Base-by-base conservation (phyloP, 2,329 filamentous ascomycete species). In the Macrophomina tecta region DNA sequence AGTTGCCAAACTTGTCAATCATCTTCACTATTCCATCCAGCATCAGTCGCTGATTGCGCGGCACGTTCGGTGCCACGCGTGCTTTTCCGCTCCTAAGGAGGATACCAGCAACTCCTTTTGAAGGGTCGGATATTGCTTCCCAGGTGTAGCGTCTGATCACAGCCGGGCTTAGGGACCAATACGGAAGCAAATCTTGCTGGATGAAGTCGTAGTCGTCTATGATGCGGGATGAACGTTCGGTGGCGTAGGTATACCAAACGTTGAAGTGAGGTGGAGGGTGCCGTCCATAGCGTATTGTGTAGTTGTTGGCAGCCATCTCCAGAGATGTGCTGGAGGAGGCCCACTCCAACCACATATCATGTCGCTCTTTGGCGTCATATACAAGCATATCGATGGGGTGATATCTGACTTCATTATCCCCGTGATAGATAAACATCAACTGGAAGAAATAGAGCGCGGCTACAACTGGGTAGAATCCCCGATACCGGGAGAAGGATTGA, bases 181-280 rank as follows among this genome's bases (percentile, higher is more conserved):
- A 89, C 1, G 86, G 86, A 7, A 84, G 75, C 8, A 89, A 73
- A 69, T 89, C 85, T 28, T 82, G 73, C 68, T 87, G 76, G 16
- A 89, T 87, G 69, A 84, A 85, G 74, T 89, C 85, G 68, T 84
- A 89, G 69, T 88, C 85, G 68, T 89, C 87, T 58, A 89, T 84
- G 8, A 89, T 75, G 4, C 83, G 73, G 0, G 85, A 85, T 14
- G 81, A 83, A 46, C 82, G 82, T 6, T 75, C 80, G 5, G 77
- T 82, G 1, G 87, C 86, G 73, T 83, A 89, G 45, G 82, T 73
- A 70, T 86, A 88, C 87, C 87, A 89, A 67, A 82, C 77, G 69
- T 88, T 84, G 69, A 89, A 89, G 12, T 83, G 82, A 9, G 87
- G 86, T 32, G 87, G 87, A 1, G 87, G 87, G 68, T 83, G 79